Conservation (phyloP, 164 flowering plant genomes). For the Magnolia changhungtana region DNA sequence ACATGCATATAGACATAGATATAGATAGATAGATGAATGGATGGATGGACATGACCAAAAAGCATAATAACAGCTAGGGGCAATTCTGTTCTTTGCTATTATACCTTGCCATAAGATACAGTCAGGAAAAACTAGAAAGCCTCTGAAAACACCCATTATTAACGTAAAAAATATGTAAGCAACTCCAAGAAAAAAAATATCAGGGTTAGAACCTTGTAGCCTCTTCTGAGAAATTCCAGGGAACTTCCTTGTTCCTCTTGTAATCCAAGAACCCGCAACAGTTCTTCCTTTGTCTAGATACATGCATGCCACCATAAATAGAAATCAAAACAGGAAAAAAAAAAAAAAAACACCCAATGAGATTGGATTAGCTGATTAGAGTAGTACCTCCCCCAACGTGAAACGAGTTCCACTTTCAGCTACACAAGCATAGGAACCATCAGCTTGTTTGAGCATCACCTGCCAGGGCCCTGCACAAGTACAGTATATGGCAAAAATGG, state of each 20-base stretch:
- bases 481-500: neutral
- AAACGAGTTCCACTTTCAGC: slow-evolving; percentile 92
- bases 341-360: neutral
- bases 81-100: neutral
- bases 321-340: neutral
- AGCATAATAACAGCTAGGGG: neutral
- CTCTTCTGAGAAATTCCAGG: slow-evolving; percentile 81
- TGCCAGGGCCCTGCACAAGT: slow-evolving; percentile 91
- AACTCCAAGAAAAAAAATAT: neutral
- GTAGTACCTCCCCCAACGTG: slow-evolving; percentile 80
- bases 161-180: neutral
- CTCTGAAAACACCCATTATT: too few species aligned
- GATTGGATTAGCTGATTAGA: neutral
- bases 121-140: neutral
- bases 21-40: neutral
- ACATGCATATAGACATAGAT: too few species aligned
- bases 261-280: slow-evolving; percentile 85
- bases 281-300: slow-evolving; percentile 85
- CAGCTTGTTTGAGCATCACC: slow-evolving; percentile 96
- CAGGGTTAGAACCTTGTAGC: slow-evolving; percentile 75
- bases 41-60: neutral
- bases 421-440: slow-evolving; percentile 82
- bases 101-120: neutral
- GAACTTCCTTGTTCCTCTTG: slow-evolving; percentile 97
- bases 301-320: neutral